phyloP scores from a whole-genome alignment of 306 rosid genomes.

The Quercus engelmannii region DNA sequence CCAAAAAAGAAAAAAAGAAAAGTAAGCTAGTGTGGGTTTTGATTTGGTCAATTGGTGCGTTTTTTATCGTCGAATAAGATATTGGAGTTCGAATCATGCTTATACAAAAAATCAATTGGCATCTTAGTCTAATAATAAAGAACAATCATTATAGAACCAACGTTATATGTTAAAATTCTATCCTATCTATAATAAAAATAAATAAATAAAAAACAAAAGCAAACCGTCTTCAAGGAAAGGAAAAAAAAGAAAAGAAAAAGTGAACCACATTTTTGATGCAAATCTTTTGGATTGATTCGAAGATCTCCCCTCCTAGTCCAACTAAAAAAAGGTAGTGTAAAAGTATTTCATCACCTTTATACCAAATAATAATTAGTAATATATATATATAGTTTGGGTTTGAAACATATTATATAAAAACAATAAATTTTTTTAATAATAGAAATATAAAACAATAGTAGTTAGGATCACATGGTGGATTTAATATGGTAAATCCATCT shows the following conservation, averaged over 20 bases:
- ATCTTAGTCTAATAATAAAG: no score
- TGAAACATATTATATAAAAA: neutral
- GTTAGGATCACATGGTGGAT: neutral
- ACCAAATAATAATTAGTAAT: neutral
- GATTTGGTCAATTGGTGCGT: no score
- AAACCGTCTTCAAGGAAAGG: neutral
- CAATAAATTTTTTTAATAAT: neutral
- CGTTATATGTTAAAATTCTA: no score
- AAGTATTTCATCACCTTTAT: constrained; percentile 14
- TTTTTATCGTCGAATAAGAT: no score
- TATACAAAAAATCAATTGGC: no score
- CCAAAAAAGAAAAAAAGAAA: no score
- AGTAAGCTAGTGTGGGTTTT: no score
- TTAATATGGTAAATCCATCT: neutral
- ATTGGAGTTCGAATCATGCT: no score
- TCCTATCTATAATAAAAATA: no score
- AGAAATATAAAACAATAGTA: no score
- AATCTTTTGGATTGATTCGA: constrained; percentile 9
- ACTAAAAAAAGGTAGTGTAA: neutral
- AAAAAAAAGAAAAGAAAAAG: neutral
- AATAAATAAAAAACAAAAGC: no score
- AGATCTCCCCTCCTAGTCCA: constrained; percentile 4
- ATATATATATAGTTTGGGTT: neutral
- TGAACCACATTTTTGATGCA: constrained; percentile 19
- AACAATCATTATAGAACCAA: no score